phyloP scores from a whole-genome alignment of 805 yeast species.

The Wickerhamomyces rabaulensis region DNA sequence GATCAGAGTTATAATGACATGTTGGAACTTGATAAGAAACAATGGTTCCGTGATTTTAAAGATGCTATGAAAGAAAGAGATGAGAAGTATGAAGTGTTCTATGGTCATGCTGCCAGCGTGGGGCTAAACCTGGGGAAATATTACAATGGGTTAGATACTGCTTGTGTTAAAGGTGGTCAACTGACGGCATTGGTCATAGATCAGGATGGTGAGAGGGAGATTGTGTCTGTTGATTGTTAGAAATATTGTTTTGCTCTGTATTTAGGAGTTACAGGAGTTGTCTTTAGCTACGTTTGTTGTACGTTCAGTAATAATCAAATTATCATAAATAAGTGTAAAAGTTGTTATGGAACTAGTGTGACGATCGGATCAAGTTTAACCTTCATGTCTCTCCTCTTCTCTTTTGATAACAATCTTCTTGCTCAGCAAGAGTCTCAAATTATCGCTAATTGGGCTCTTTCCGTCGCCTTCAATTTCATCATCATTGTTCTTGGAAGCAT shows the following conservation, averaged over 20 bases:
- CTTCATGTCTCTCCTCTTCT: slow-evolving; percentile 36
- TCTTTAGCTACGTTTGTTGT: too few species aligned
- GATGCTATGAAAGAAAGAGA: slow-evolving; percentile 18
- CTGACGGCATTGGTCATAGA: slow-evolving; percentile 48
- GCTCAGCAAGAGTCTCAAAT: slow-evolving; percentile 55
- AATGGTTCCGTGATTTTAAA: slow-evolving; percentile 41
- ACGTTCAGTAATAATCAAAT: too few species aligned
- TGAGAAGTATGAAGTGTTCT: slow-evolving; percentile 45
- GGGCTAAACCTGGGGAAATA: slow-evolving; percentile 64
- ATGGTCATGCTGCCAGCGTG: slow-evolving; percentile 85
- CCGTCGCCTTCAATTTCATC: slow-evolving; percentile 9
- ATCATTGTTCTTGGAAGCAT: not conserved
- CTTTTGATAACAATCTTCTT: slow-evolving; percentile 58
- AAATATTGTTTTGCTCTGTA: too few species aligned
- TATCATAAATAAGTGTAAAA: too few species aligned
- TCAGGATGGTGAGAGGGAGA: slow-evolving; percentile 2
- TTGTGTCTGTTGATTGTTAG: slow-evolving; percentile 1
- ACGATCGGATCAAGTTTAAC: slow-evolving; percentile 5
- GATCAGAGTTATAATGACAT: slow-evolving; percentile 34
- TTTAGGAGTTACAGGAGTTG: too few species aligned
- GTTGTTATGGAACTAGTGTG: not conserved
- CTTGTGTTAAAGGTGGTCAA: slow-evolving; percentile 72
- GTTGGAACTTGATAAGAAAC: slow-evolving; percentile 60
- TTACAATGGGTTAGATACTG: slow-evolving; percentile 78
- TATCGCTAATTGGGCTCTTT: slow-evolving; percentile 34